phyloP scores from a whole-genome alignment of 768 basidiomycete species.

The Pisolithus orientalis region DNA sequence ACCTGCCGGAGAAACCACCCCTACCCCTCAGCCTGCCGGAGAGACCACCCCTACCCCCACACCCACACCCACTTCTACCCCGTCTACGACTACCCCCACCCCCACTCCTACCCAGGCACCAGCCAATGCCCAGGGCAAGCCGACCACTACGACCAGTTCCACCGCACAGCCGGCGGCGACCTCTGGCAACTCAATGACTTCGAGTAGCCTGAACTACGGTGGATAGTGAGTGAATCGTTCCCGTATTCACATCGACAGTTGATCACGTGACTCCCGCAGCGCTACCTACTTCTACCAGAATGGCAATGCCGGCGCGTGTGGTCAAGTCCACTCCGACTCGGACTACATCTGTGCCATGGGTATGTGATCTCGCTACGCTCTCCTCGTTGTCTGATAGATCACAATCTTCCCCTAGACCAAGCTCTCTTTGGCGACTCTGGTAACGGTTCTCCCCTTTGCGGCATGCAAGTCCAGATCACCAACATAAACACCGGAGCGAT shows the following conservation, averaged over 20 bases:
- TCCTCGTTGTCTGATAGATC: not conserved
- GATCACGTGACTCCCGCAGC: constrained; percentile 23
- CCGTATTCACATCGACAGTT: not conserved
- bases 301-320: constrained; percentile 78
- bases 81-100: not conserved
- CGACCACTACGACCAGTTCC: not conserved
- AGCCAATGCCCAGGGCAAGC: not conserved
- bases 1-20: constrained; percentile 7
- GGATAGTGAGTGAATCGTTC: not conserved
- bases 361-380: constrained; percentile 20
- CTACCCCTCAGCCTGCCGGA: not conserved
- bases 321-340: constrained; percentile 47
- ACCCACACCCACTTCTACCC: constrained; percentile 7
- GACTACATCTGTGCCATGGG: constrained; percentile 61
- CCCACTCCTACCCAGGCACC: not conserved
- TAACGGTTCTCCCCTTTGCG: constrained; percentile 53
- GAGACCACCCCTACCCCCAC: constrained; percentile 6
- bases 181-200: not conserved
- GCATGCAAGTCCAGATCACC: constrained; percentile 54
- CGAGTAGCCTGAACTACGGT: not conserved
- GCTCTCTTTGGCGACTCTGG: constrained; percentile 45
- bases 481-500: constrained; percentile 47
- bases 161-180: not conserved
- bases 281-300: constrained; percentile 68
- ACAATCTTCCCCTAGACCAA: constrained; percentile 34